A percentile compares a stretch with the other conserved stretches of the same genome.
Evolutionary conservation across 169 alveolate species (phyloP).

Genomic region (Plasmodium chabaudi): DNA sequence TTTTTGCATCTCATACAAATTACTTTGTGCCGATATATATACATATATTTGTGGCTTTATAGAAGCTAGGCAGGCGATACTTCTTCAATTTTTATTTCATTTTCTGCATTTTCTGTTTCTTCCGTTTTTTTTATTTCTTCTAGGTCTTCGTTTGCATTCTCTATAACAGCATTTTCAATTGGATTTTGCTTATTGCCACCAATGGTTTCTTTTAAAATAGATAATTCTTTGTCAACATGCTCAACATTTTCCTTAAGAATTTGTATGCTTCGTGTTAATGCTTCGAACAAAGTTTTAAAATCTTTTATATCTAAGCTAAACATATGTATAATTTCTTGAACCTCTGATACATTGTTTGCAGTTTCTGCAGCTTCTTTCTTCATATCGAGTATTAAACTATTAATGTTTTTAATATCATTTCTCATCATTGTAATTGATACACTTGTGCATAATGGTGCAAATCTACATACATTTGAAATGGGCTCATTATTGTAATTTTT

Average conservation of each 20-base stretch:
- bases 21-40: too few relatives aligned
- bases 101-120: too few relatives aligned
- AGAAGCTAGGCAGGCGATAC: too few relatives aligned
- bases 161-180: neutral
- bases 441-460: slow-evolving; percentile 76
- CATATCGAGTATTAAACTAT: slow-evolving; percentile 36
- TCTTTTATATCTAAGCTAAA: slow-evolving; percentile 70
- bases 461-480: slow-evolving; percentile 72
- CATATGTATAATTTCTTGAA: slow-evolving; percentile 65
- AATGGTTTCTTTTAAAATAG: slow-evolving; percentile 12
- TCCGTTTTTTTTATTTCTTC: too few relatives aligned
- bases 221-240: slow-evolving; percentile 23
- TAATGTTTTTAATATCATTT: slow-evolving; percentile 43
- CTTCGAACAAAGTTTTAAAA: slow-evolving; percentile 66
- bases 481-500: slow-evolving; percentile 70
- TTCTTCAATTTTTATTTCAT: too few relatives aligned
- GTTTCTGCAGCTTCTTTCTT: slow-evolving; percentile 69
- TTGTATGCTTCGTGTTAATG: slow-evolving; percentile 57
- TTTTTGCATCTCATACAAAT: too few relatives aligned
- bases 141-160: too few relatives aligned
- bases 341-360: slow-evolving; percentile 67
- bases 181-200: neutral
- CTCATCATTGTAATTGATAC: slow-evolving; percentile 74
- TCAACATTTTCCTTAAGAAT: slow-evolving; percentile 40
- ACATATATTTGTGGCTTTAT: too few relatives aligned